Evolutionary conservation across 257 asterid genomes (phyloP), one percentile per base, ranked within the genome.

Genomic region (Salvia hispanica): DNA sequence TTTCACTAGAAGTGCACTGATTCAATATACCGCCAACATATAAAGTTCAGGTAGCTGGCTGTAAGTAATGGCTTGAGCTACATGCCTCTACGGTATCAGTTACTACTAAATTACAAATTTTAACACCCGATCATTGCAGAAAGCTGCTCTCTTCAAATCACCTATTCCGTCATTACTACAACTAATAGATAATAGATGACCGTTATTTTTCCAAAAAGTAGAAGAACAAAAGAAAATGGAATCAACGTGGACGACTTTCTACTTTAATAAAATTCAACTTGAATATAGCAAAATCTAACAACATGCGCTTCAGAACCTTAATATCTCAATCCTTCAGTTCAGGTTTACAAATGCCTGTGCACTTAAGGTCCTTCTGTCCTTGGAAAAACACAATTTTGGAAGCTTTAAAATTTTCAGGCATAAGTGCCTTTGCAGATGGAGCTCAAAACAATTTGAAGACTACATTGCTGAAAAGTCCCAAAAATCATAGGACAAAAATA

Each of bases 381-480:
- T 25, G 9, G 44, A 50, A 10, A 2, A 16, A 15, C 44, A 33
- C 10, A 48, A 34, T n/a, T 64, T 10, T 42, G 48, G 34, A 50
- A 48, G 36, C 25, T 36, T 0, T n/a, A 9, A 7, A 48, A 16
- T 9, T 34, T 34, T 14, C 18, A 51, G 67, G 7, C 39, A 48
- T n/a, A 66, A 25, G 6, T 13, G 4, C 56, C 7, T 13, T 14
- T 33, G 59, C 40, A 53, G 5, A 11, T 6, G 34, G 47, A 60
- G 14, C 10, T 59, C 42, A 34, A 18, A 43, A 21, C 58, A 50
- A 58, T 18, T 59, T 62, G 51, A 62, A 73, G 28, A 71, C 14
- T 62, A 68, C 68, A 64, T 25, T 21, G 12, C 9, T 3, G 18
- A 4, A 36, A 59, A 33, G 39, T 8, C 42, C 25, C 36, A 60